Percentiles rank a stretch among this genome's conserved stretches.
These are phyloP conservation scores for Nitzschia sp. DNA, from an alignment of 108 stramenopile species.

Conservation along the genomic window DNA sequence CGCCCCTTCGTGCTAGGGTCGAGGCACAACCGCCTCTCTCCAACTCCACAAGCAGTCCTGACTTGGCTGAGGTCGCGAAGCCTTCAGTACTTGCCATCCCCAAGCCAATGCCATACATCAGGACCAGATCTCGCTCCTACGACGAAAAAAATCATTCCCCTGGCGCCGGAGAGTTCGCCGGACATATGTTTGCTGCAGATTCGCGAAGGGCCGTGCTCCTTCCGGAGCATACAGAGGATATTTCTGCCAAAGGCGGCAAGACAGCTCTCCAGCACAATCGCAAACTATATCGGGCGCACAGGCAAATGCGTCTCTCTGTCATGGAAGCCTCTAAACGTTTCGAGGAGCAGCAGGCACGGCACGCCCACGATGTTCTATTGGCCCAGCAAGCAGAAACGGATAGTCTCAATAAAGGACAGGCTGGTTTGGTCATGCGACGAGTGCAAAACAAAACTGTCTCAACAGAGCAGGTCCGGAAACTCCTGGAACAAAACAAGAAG, in stretches of 20 bases:
- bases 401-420: slow-evolving; percentile 20
- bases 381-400: slow-evolving; percentile 44
- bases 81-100: slow-evolving; percentile 25
- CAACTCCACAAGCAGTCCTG: not conserved
- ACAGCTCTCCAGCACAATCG: slow-evolving; percentile 73
- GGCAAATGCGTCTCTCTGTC: slow-evolving; percentile 82
- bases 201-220: slow-evolving; percentile 66
- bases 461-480: slow-evolving; percentile 61
- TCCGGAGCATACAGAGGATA: slow-evolving; percentile 46
- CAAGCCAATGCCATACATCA: slow-evolving; percentile 18
- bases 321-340: slow-evolving; percentile 85
- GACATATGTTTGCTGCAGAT: slow-evolving; percentile 42
- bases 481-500: slow-evolving; percentile 59
- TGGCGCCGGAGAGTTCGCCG: slow-evolving; percentile 9
- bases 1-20: not conserved
- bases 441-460: slow-evolving; percentile 73
- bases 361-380: slow-evolving; percentile 61
- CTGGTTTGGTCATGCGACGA: slow-evolving; percentile 84
- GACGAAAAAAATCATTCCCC: slow-evolving; percentile 43
- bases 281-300: slow-evolving; percentile 72
- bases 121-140: slow-evolving; percentile 45
- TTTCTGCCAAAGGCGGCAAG: slow-evolving; percentile 46
- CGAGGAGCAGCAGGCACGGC: slow-evolving; percentile 78
- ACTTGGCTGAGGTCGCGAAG: not conserved
- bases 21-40: not conserved